These are phyloP conservation scores for Pyricularia grisea DNA, from an alignment of 2,329 filamentous ascomycete genomes.

Conservation along the genomic window DNA sequence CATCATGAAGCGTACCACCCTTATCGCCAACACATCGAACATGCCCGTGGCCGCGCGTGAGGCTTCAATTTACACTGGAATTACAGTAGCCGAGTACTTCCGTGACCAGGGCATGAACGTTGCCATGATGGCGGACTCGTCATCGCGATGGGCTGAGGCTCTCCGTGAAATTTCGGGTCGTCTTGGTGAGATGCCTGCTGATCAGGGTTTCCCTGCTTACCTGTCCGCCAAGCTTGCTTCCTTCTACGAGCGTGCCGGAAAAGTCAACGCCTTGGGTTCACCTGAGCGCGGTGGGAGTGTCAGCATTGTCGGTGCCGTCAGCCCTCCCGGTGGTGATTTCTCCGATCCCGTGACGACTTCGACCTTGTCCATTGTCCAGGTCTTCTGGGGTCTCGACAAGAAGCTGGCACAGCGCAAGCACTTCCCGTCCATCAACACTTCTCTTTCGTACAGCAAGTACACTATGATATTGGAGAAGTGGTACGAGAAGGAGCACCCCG, in stretches of 20 bases:
- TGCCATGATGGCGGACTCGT: slow-evolving; percentile 99
- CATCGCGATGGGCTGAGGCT: slow-evolving; percentile 96
- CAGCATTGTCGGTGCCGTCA: slow-evolving; percentile 95
- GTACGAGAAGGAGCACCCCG: slow-evolving; percentile 88
- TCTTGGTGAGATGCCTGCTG: slow-evolving; percentile 98
- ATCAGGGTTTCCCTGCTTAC: slow-evolving; percentile 98
- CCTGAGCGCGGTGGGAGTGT: slow-evolving; percentile 86
- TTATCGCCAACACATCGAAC: slow-evolving; percentile 99
- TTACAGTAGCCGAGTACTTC: slow-evolving; percentile 91
- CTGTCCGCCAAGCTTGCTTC: slow-evolving; percentile 93
- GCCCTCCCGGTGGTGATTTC: slow-evolving; percentile 96
- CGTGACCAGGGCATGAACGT: slow-evolving; percentile 94
- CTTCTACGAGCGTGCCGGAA: slow-evolving; percentile 97
- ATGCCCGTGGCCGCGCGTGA: slow-evolving; percentile 99
- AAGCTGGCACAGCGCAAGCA: slow-evolving; percentile 98
- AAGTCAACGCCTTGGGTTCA: slow-evolving; percentile 75
- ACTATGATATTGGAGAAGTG: slow-evolving; percentile 78
- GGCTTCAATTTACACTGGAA: slow-evolving; percentile 96
- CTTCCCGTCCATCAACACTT: slow-evolving; percentile 97
- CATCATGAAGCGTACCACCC: slow-evolving; percentile 98
- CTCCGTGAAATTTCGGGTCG: slow-evolving; percentile 97
- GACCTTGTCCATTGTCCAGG: slow-evolving; percentile 94
- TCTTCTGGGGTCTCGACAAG: slow-evolving; percentile 99
- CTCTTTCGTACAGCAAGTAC: slow-evolving; percentile 94
- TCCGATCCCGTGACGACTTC: slow-evolving; percentile 93